Base-by-base conservation (phyloP, 1,139 yeast genomes). In the Hyphopichia buzzinii region DNA sequence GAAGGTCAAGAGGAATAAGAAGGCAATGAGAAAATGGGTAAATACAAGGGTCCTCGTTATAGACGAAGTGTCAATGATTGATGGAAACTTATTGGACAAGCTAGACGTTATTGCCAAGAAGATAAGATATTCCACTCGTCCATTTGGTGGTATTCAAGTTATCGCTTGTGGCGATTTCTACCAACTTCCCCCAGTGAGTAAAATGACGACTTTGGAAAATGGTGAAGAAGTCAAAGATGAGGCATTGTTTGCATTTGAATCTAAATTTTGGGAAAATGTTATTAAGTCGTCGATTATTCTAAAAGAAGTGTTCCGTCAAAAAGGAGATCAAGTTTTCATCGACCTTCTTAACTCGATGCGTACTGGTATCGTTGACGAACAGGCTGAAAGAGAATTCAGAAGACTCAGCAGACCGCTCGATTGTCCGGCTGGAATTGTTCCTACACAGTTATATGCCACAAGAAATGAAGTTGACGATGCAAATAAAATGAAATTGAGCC, bases 31-130 rank as follows among this genome's bases (percentile, higher is more conserved):
- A n/a, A 69, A 85, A 31, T 89, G 97, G 97, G 56, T 54, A 28
- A 54, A 59, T 2, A 61, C 79, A 5, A 70, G 73, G 39, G 95
- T 85, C 2, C 64, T 89, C 33, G 74, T 89, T 36, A 77, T 89
- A 35, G 97, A 89, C 62, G 97, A 89, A 54, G 76, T 89, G 6
- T 87, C 96, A 5, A 89, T 89, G 97, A 79, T 89, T 31, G 89
- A 86, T 50, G 95, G 88, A 2, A 71, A 64, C 2, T 64, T 89
- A 13, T 69, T 89, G 32, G 87, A 86, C 48, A 84, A 84, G 47
- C 62, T 89, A 34, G 81, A 87, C 47, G 62, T 54, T 12, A 70
- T 89, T 32, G 96, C 88, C 0, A 71, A 77, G 44, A 60, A 54
- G 10, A 41, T 88, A 5, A 62, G 88, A 28, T 67, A 65, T 26